Percentiles rank a stretch among this genome's conserved stretches.
Conservation (phyloP, 192 early-diverging fungal species). For the Gigaspora rosea region DNA sequence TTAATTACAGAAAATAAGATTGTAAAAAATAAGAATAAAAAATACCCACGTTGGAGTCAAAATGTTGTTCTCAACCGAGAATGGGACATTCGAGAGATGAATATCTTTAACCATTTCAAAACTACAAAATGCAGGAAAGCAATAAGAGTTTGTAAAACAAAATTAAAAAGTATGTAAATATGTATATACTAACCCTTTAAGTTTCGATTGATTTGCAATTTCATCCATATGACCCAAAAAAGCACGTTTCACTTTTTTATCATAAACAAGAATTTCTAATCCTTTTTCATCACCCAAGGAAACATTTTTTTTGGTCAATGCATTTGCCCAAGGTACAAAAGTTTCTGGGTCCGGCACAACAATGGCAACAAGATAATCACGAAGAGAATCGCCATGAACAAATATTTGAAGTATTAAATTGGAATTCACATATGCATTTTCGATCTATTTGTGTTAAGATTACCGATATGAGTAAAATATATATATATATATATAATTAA, state of each 20-base stretch:
- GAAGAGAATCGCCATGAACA: slow-evolving; percentile 56
- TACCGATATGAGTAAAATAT: neutral
- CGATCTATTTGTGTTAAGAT: slow-evolving; percentile 46
- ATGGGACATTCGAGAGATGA: slow-evolving; percentile 68
- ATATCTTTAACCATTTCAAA: slow-evolving; percentile 82
- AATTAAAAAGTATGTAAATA: neutral
- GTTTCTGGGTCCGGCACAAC: slow-evolving; percentile 56
- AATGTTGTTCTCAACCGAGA: slow-evolving; percentile 82
- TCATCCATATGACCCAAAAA: slow-evolving; percentile 57
- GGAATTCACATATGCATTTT: slow-evolving; percentile 59
- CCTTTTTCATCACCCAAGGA: slow-evolving; percentile 38
- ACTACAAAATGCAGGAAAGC: slow-evolving; percentile 54
- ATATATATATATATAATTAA: neutral
- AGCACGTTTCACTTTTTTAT: slow-evolving; percentile 50
- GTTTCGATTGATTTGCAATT: slow-evolving; percentile 49
- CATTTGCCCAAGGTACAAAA: slow-evolving; percentile 50
- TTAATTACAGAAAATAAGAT: neutral
- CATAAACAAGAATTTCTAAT: slow-evolving; percentile 51
- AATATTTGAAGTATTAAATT: slow-evolving; percentile 52
- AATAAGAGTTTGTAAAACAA: neutral
- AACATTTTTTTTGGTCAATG: slow-evolving; percentile 35
- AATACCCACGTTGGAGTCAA: slow-evolving; percentile 75
- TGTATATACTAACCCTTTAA: slow-evolving; percentile 39
- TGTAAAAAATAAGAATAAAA: neutral
- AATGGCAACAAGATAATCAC: slow-evolving; percentile 51